phyloP scores from a whole-genome alignment of 331 rosid species.

The Arachis monticola region DNA sequence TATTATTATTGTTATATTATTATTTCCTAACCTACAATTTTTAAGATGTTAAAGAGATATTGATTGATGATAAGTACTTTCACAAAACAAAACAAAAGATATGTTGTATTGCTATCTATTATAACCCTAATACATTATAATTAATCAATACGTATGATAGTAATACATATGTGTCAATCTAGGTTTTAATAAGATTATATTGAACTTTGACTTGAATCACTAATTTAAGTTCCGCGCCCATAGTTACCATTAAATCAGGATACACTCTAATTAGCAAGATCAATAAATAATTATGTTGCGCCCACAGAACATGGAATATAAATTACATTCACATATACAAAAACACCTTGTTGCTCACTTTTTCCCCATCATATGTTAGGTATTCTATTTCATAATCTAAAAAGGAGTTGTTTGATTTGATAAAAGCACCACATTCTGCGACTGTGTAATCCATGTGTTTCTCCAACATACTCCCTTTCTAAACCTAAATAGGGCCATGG shows the following conservation, averaged over 20 bases:
- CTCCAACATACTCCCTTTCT: conserved; percentile 21
- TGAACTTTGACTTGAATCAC: background rate
- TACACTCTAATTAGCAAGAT: background rate
- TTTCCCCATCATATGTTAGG: conserved; percentile 12
- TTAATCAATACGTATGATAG: no score
- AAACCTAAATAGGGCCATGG: conserved; percentile 34
- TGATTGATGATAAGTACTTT: no score
- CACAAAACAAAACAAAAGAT: no score
- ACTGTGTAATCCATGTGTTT: conserved; percentile 49
- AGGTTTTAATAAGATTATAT: no score
- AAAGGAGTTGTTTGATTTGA: conserved; percentile 13
- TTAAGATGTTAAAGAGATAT: no score
- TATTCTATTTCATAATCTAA: conserved; percentile 21
- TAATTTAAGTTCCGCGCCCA: background rate
- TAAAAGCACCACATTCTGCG: conserved; percentile 20
- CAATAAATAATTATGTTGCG: background rate
- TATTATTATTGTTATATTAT: no score
- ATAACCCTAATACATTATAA: no score
- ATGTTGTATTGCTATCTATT: no score
- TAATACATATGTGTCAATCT: no score
- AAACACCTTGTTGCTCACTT: background rate
- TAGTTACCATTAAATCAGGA: background rate
- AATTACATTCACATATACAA: background rate
- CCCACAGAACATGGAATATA: background rate
- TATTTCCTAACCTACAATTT: no score